Base-by-base conservation (phyloP, 371 early-diverging fungal genomes). In the Sporodiniella umbellata region DNA sequence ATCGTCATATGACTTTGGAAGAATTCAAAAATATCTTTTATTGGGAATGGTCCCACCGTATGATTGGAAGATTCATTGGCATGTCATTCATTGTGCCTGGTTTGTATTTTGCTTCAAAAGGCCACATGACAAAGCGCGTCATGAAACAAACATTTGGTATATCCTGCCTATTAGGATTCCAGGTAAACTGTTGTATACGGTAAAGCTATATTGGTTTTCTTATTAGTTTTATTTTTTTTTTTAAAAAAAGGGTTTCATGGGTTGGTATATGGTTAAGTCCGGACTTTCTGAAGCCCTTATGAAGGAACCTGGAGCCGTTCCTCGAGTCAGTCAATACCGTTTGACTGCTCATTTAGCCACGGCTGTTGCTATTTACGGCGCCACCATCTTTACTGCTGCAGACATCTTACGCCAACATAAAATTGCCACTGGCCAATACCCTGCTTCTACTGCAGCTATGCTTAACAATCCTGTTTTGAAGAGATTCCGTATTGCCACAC, bases 251-350 rank as follows among this genome's bases (percentile, higher is more conserved):
- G 98, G 98, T 33, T 82, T 86, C 12, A 81, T 98, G 64, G 98
- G 98, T 46, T 98, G 98, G 98, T 95, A 91, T 68, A 98, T 98
- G 98, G 98, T 98, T 21, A 86, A 90, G 45, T 88, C 89, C 35
- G 98, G 98, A 11, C 73, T 98, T 10, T 84, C 85, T 17, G 75
- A 89, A 40, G 88, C 92, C 46, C 64, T 93, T 26, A 73, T 91
- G 67, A 78, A 88, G 53, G 83, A 81, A 10, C 85, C 88, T 24
- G 87, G 89, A 35, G 90, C 88, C 6, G 84, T 89, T 0, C 95
- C 97, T 4, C 85, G 97, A 24, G 98, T 98, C 26, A 89, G 89
- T 51, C 97, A 93, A 64, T 95, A 94, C 67, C 86, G 97, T 55
- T 73, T 98, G 51, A 87, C 94, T 2, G 91, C 96, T 12, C 98